Evolutionary conservation across 2,329 filamentous ascomycete species (phyloP).

Genomic region (Colletotrichum sp.): DNA sequence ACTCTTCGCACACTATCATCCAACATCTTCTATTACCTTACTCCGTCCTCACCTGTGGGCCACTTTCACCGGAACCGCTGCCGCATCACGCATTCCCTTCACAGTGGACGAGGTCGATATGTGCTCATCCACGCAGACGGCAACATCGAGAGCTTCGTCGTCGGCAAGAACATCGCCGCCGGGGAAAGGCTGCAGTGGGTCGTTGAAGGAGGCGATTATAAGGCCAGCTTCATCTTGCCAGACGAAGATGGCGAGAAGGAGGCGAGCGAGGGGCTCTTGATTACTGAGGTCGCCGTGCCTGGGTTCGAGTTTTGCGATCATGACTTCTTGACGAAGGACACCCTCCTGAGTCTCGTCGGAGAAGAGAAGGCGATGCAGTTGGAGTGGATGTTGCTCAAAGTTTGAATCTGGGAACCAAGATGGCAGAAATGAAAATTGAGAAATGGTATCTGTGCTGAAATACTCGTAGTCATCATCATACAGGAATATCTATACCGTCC

Average conservation of each 20-base stretch:
- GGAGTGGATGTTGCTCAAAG: conserved; percentile 44
- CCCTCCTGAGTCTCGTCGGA: conserved; percentile 56
- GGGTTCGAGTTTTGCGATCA: conserved; percentile 73
- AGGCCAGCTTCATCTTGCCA: conserved; percentile 64
- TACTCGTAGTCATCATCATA: neutral
- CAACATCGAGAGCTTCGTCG: conserved; percentile 67
- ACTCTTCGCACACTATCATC: neutral
- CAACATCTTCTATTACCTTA: conserved; percentile 53
- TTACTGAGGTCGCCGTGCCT: conserved; percentile 71
- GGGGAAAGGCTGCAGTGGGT: conserved; percentile 72
- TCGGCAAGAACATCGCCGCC: conserved; percentile 59
- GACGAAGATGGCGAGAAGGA: conserved; percentile 38
- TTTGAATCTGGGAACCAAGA: neutral
- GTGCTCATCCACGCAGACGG: conserved; percentile 66
- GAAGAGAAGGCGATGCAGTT: conserved; percentile 54
- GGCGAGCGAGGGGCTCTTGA: conserved; percentile 59
- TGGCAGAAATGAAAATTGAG: neutral
- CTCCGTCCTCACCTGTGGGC: conserved; percentile 57
- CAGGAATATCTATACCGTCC: neutral
- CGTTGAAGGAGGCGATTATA: conserved; percentile 72
- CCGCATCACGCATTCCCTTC: conserved; percentile 68
- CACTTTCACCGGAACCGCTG: conserved; percentile 68
- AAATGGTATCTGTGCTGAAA: neutral
- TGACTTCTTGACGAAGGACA: conserved; percentile 63
- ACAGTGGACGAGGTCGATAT: conserved; percentile 67